These are phyloP conservation scores for Chimonanthus salicifolius DNA, from an alignment of 164 flowering plant species.

Conservation along the genomic window DNA sequence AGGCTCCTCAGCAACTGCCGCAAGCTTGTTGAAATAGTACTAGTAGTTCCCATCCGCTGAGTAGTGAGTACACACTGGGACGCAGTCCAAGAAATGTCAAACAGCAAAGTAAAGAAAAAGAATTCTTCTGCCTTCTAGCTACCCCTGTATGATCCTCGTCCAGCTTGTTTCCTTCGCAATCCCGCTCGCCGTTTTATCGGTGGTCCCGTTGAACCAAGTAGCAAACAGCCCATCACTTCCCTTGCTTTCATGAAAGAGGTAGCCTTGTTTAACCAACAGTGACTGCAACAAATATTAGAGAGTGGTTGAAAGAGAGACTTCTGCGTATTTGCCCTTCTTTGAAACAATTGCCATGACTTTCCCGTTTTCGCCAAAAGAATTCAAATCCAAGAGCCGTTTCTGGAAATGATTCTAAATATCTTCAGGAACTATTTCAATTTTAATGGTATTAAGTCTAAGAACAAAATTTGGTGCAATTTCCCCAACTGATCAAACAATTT, in stretches of 20 bases:
- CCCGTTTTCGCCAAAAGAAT: not conserved
- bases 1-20: slow-evolving; percentile 55
- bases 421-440: not conserved
- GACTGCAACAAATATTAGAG: not conserved
- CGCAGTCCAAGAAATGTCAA: not conserved
- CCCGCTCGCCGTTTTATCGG: slow-evolving; percentile 68
- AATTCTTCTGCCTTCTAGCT: slow-evolving; percentile 39
- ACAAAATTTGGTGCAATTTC: not conserved
- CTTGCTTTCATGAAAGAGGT: slow-evolving; percentile 4
- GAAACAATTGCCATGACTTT: slow-evolving; percentile 10
- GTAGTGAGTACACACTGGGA: not conserved
- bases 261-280: not conserved
- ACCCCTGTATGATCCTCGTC: slow-evolving; percentile 75
- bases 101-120: slow-evolving; percentile 5
- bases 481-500: slow-evolving; percentile 1
- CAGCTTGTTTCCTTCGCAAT: slow-evolving; percentile 73
- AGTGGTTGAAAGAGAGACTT: not conserved
- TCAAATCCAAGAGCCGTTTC: not conserved
- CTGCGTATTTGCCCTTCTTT: not conserved
- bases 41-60: slow-evolving; percentile 39
- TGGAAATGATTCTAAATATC: not conserved
- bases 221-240: slow-evolving; percentile 32
- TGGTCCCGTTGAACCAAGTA: slow-evolving; percentile 49
- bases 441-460: too few species aligned
- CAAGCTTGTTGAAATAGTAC: slow-evolving; percentile 16